A percentile compares a stretch with the other conserved stretches of the same genome.
Evolutionary conservation across 768 basidiomycete species (phyloP).

Genomic region (Cystofilobasidium bisporidii): DNA sequence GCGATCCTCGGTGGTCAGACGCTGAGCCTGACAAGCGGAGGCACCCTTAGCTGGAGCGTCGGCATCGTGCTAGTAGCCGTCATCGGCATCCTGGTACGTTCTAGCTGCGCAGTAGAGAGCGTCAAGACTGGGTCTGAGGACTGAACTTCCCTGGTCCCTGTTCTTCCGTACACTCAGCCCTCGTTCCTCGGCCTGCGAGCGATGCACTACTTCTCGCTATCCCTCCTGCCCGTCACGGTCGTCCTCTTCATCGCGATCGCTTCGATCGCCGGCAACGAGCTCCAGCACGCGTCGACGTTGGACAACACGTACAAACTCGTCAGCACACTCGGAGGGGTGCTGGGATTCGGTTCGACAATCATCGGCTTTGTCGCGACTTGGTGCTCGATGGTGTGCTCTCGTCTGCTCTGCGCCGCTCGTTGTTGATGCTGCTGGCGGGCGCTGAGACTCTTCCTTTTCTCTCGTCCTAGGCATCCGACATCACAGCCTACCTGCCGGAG

Average conservation of each 20-base stretch:
- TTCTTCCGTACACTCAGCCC: too few relatives aligned
- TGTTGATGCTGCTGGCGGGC: too few relatives aligned
- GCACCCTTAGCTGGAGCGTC: slow-evolving; percentile 52
- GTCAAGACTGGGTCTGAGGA: too few relatives aligned
- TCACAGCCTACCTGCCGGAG: slow-evolving; percentile 36
- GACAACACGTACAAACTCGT: slow-evolving; percentile 6
- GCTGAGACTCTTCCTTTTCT: too few relatives aligned
- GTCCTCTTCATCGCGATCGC: slow-evolving; percentile 36
- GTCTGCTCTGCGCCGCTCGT: too few relatives aligned
- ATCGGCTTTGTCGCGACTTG: slow-evolving; percentile 39
- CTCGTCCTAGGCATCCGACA: slow-evolving; percentile 28
- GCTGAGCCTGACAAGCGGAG: slow-evolving; percentile 48
- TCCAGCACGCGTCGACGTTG: neutral
- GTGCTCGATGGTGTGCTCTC: slow-evolving; percentile 33
- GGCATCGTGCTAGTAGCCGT: slow-evolving; percentile 54
- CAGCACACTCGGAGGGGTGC: slow-evolving; percentile 32
- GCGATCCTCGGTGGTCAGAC: slow-evolving; percentile 62
- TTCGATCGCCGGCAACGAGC: slow-evolving; percentile 31
- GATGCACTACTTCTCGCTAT: slow-evolving; percentile 36
- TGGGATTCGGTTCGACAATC: slow-evolving; percentile 37
- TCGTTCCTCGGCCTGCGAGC: slow-evolving; percentile 39
- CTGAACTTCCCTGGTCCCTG: too few relatives aligned
- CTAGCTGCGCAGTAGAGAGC: too few relatives aligned
- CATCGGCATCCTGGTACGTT: slow-evolving; percentile 36
- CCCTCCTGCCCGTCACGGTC: slow-evolving; percentile 37